Evolutionary conservation across 129 eudicot species (phyloP).

Genomic region (Smallanthus sonchifolius): DNA sequence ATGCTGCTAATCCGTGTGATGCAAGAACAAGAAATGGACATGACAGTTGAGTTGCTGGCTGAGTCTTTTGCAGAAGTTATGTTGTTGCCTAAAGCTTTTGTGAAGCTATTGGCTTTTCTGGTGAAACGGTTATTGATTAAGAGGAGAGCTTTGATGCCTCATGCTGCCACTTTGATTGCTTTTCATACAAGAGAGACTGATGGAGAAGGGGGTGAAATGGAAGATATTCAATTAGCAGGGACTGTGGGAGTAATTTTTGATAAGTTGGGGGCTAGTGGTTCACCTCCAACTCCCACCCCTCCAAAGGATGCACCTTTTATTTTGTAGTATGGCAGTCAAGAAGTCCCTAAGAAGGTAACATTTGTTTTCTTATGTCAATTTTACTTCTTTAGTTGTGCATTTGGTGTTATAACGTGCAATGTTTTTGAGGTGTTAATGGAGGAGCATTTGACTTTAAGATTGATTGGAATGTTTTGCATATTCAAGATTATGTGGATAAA

Average conservation of each 20-base stretch:
- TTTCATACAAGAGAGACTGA: constrained; percentile 46
- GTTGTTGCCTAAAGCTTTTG: constrained; percentile 61
- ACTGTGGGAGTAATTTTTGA: constrained; percentile 84
- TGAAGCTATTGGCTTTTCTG: constrained; percentile 55
- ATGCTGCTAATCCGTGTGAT: constrained; percentile 61
- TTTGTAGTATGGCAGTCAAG: constrained; percentile 81
- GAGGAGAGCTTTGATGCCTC: constrained; percentile 71
- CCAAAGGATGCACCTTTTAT: constrained; percentile 78
- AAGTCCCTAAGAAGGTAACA: constrained; percentile 74
- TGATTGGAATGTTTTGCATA: constrained; percentile 2
- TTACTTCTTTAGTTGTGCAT: not conserved
- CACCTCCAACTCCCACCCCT: constrained; percentile 84
- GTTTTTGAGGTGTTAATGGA: not conserved
- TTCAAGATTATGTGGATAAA: not conserved
- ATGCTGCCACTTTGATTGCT: constrained; percentile 71
- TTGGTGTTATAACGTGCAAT: not conserved
- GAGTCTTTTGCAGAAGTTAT: constrained; percentile 90
- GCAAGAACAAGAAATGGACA: constrained; percentile 77
- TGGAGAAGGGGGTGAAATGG: constrained; percentile 33
- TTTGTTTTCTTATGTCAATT: not conserved
- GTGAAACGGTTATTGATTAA: constrained; percentile 73
- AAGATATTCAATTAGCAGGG: constrained; percentile 68
- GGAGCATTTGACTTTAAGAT: not conserved
- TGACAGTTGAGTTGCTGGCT: constrained; percentile 60
- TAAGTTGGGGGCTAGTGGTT: constrained; percentile 70